Percentiles rank a stretch among this genome's conserved stretches.
These are phyloP conservation scores for Yamadazyma friedrichii DNA, from an alignment of 1,139 yeast species.

Conservation along the genomic window DNA sequence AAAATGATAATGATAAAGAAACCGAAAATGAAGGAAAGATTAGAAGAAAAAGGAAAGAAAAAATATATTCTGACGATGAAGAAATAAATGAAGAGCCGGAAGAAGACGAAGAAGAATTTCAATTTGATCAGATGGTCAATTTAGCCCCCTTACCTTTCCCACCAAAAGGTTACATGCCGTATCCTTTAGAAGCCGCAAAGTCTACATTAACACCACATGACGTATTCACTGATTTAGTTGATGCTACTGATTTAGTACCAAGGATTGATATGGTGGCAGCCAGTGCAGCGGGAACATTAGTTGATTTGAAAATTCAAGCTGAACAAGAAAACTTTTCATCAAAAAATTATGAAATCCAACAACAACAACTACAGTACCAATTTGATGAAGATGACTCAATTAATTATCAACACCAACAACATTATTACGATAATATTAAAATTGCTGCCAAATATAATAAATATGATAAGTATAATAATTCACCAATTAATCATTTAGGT, in stretches of 20 bases:
- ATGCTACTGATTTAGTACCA: conserved; percentile 39
- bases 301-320: conserved; percentile 38
- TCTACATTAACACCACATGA: conserved; percentile 37
- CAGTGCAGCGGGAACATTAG: conserved; percentile 48
- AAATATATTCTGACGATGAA: conserved; percentile 1
- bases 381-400: conserved; percentile 3
- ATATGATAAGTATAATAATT: conserved; percentile 4
- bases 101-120: not conserved
- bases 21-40: conserved; percentile 1
- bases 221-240: conserved; percentile 35
- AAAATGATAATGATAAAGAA: conserved; percentile 4
- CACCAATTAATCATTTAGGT: conserved; percentile 4
- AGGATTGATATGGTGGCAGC: conserved; percentile 49
- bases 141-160: conserved; percentile 51
- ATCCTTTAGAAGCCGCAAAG: conserved; percentile 38
- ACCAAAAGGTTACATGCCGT: conserved; percentile 50
- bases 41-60: no score
- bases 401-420: conserved; percentile 2
- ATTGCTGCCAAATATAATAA: conserved; percentile 1
- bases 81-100: conserved; percentile 6
- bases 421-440: conserved; percentile 11
- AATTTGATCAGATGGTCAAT: conserved; percentile 16
- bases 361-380: conserved; percentile 9
- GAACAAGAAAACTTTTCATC: conserved; percentile 31
- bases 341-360: conserved; percentile 13